Base-by-base conservation (phyloP, 169 alveolate species). In the Miamiensis avidus region DNA sequence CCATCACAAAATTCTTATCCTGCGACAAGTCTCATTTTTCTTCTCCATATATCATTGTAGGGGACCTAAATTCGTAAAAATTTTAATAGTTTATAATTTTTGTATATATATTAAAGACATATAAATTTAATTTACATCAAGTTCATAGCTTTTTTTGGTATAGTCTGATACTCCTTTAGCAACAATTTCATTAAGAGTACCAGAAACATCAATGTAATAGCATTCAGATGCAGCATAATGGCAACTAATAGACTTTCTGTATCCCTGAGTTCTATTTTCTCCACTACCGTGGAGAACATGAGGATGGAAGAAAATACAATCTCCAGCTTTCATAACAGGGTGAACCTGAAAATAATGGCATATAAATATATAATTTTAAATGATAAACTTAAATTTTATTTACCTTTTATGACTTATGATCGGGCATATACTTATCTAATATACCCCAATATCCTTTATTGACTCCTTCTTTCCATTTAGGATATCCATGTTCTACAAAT, bases 391-490 rank as follows among this genome's bases (percentile, higher is more conserved):
- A n/a, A n/a, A n/a, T n/a, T n/a, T n/a, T n/a, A n/a, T n/a, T n/a
- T n/a, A n/a, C n/a, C 28, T 29, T 65, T 65, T 83, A 31, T 4
- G 72, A 30, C 0, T 76, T 31, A 31, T 86, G 73, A 16, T 76
- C 69, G n/a, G 91, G 91, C 86, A 87, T 32, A n/a, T 87, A 83
- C 75, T 34, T 81, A 16, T 49, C 4, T 49, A 49, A 49, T 11
- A 87, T 77, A 0, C 91, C 91, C 81, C 79, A 87, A 75, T 87
- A 87, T 15, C 88, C 88, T 33, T 82, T 87, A 29, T 87, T 87
- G 29, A 87, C 91, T 74, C 91, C 91, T 74, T 82, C 91, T 25
- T 82, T 82, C 91, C 91, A 87, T 29, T 87, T 81, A n/a, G 91
- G 91, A 32, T 87, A 87, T 1, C 83, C 82, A 81, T 87, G 91